Evolutionary conservation across 139 green algal genomes (phyloP).

Genomic region (Helicosporidium sp.): DNA sequence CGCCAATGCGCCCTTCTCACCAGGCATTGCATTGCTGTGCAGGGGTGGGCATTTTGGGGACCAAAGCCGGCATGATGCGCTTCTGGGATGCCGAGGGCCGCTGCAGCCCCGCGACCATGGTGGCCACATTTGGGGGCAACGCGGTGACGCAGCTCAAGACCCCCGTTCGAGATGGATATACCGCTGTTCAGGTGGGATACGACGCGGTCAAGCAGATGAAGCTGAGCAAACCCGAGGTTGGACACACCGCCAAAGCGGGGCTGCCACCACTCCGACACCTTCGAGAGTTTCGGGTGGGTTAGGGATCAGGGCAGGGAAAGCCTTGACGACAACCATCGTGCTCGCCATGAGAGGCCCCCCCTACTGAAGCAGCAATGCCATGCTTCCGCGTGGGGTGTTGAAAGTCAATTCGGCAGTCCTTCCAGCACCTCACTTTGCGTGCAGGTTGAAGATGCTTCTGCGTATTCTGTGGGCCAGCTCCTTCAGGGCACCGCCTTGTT

Average conservation of each 20-base stretch:
- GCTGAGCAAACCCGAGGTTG: conserved; percentile 78
- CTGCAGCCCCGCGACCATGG: conserved; percentile 68
- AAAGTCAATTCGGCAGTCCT: too few relatives aligned
- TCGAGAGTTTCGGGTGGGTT: conserved; percentile 70
- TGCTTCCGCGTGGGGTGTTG: too few relatives aligned
- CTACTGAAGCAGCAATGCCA: too few relatives aligned
- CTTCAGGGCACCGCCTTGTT: conserved; percentile 73
- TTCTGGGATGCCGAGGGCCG: conserved; percentile 23
- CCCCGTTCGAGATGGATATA: conserved; percentile 76
- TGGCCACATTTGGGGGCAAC: conserved; percentile 77
- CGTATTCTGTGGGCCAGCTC: conserved; percentile 57
- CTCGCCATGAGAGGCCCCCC: too few relatives aligned
- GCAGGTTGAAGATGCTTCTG: conserved; percentile 42
- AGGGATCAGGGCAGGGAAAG: background rate
- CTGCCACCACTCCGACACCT: conserved; percentile 56
- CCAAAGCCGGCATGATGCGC: conserved; percentile 91
- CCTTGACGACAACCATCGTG: too few relatives aligned
- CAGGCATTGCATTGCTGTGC: too few relatives aligned
- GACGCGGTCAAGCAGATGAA: conserved; percentile 47
- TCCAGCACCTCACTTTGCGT: too few relatives aligned
- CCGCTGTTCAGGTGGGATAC: conserved; percentile 75
- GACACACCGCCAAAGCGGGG: conserved; percentile 76
- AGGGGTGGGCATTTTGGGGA: conserved; percentile 69
- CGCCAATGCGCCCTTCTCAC: too few relatives aligned
- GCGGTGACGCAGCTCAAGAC: conserved; percentile 87